Evolutionary conservation across 2,329 filamentous ascomycete genomes (phyloP), one percentile per base, ranked within the genome.

Genomic region (Epichloe brachyelytri): DNA sequence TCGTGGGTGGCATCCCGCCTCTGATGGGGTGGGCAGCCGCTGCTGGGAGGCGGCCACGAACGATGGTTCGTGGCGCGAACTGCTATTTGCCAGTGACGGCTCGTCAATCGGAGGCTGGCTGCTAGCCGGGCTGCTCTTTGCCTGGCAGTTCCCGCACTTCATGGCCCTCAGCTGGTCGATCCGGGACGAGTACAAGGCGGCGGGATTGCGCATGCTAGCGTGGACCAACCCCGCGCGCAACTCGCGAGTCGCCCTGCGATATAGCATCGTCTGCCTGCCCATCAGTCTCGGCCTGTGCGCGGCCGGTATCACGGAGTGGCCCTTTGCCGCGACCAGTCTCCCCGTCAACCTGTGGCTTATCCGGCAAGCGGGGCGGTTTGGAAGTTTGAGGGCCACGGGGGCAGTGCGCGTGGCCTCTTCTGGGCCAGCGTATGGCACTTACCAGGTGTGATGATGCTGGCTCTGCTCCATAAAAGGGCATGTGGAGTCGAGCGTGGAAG

Each of bases 361-460:
- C 8, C 78, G 80, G 50, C 84, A 94, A 66, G 88, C 91, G 0
- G 79, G 87, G 59, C 74, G 76, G 38, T 96, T 97, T 95, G 86
- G 83, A 79, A 77, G 55, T 72, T 79, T 30, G 80, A 88, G 60
- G 91, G 91, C 12, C 78, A 84, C 55, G 82, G 83, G 59, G 90
- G 90, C 2, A 88, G 79, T 17, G 90, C 93, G 2, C 78, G 88
- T 51, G 83, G 85, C 0, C 68, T 98, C 49, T 98, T 98, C 67
- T 98, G 93, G 93, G 90, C 93, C 2, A 95, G 88, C 65, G 88
- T 98, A 10, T 97, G 91, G 93, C 90, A 96, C 70, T 67, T 98
- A 46, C 93, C 93, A 0, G 85, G 85, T 26, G 77, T 97, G 41
- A 81, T 98, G 75, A 88, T 96, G 45, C 72, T 96, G 54, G 91